A percentile compares a stretch with the other conserved stretches of the same genome.
Evolutionary conservation across 106 monocot species (phyloP).

Genomic region (Xerophyta viscosa): DNA sequence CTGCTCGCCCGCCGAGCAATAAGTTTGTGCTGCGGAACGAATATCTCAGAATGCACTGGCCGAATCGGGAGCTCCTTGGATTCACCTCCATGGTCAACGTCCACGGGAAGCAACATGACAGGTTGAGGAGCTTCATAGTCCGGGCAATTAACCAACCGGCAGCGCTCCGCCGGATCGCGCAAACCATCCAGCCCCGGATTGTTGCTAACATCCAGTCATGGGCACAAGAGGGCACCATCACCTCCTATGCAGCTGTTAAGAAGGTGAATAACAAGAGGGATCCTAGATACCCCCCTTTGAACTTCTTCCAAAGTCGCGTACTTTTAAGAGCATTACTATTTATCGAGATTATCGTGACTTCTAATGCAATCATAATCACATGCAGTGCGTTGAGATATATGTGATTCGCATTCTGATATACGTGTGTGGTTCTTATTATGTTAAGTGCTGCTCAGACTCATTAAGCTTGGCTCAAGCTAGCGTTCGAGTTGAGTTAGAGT

Average conservation of each 20-base stretch:
- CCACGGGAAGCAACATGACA: conserved; percentile 12
- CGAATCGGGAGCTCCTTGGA: conserved; percentile 13
- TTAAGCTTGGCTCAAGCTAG: no score
- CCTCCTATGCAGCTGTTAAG: not conserved
- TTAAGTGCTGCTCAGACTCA: no score
- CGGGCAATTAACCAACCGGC: conserved; percentile 11
- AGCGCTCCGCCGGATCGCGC: conserved; percentile 5
- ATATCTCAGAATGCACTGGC: conserved; percentile 6
- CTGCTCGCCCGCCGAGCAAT: conserved; percentile 22
- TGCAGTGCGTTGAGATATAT: no score
- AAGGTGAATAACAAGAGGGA: no score
- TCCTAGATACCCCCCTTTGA: no score
- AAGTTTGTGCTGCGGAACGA: conserved; percentile 12
- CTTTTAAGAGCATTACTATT: no score
- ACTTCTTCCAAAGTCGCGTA: no score
- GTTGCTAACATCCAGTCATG: conserved; percentile 5
- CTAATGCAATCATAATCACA: no score
- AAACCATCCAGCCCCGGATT: conserved; percentile 14
- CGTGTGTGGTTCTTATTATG: no score
- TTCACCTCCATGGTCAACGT: conserved; percentile 1
- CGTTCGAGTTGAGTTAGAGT: no score
- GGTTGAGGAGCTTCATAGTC: conserved; percentile 11
- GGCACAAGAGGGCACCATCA: conserved; percentile 24
- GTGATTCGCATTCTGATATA: no score
- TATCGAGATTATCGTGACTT: no score